phyloP scores from a whole-genome alignment of 140 eudicot genomes.

The Flaveria floridana region DNA sequence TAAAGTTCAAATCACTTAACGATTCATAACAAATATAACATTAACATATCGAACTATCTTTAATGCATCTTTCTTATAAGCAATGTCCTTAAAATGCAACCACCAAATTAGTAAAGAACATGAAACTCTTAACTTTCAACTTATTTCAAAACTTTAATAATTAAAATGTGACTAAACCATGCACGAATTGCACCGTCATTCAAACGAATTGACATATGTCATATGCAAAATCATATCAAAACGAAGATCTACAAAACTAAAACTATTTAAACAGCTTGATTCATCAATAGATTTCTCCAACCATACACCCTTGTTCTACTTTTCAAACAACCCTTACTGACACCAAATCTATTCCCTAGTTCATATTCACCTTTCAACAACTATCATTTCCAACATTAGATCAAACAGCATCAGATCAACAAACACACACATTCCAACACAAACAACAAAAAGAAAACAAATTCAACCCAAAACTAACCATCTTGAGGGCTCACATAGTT shows the following conservation, averaged over 20 bases:
- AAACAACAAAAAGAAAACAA: not conserved
- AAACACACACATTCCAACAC: not conserved
- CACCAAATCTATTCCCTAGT: not conserved
- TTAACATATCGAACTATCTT: not conserved
- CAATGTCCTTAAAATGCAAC: not conserved
- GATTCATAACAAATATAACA: not conserved
- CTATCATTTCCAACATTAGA: not conserved
- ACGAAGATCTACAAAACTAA: not conserved
- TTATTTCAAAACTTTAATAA: not conserved
- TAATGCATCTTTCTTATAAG: not conserved
- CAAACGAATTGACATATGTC: not conserved
- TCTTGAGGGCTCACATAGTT: constrained; percentile 44
- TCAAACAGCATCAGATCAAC: not conserved
- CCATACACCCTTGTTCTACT: not conserved
- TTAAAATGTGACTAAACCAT: not conserved
- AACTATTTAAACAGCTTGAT: not conserved
- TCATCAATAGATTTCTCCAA: not conserved
- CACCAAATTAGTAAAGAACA: not conserved
- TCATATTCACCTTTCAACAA: not conserved
- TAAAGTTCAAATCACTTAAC: not conserved
- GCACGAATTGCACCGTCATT: not conserved
- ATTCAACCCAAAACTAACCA: constrained; percentile 3
- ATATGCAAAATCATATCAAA: not conserved
- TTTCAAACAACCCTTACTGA: not conserved
- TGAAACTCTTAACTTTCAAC: not conserved